phyloP scores from a whole-genome alignment of 805 yeast species.

The Candida quercuum region DNA sequence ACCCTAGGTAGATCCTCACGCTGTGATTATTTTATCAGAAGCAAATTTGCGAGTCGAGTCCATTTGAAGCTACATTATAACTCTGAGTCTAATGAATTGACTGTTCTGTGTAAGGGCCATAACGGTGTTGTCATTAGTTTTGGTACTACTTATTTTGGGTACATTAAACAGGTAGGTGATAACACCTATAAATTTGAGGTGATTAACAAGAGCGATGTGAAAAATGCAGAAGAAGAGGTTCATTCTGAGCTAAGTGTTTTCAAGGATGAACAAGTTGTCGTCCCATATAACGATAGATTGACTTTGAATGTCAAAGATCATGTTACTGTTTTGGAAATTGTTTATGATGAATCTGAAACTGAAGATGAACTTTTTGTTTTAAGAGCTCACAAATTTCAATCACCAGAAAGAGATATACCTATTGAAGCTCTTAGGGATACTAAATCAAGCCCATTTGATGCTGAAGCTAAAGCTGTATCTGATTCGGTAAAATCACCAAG shows the following conservation, averaged over 20 bases:
- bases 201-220: constrained; percentile 7
- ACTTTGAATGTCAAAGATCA: constrained; percentile 71
- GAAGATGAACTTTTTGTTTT: constrained; percentile 30
- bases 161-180: constrained; percentile 15
- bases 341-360: constrained; percentile 37
- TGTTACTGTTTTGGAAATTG: constrained; percentile 44
- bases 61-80: constrained; percentile 52
- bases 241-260: constrained; percentile 43
- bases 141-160: constrained; percentile 42
- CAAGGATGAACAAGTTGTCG: constrained; percentile 54
- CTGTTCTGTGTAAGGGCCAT: constrained; percentile 69
- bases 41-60: constrained; percentile 57
- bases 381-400: constrained; percentile 1
- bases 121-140: constrained; percentile 72
- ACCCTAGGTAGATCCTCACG: constrained; percentile 56
- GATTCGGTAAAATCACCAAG: not conserved
- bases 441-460: constrained; percentile 10
- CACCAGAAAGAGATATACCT: not conserved
- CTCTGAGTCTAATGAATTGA: constrained; percentile 34
- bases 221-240: constrained; percentile 11
- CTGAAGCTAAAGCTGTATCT: not conserved
- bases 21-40: constrained; percentile 40
- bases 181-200: constrained; percentile 21
- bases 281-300: constrained; percentile 61
- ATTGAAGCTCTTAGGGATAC: constrained; percentile 7